Evolutionary conservation across 1,139 yeast species (phyloP), one percentile per base, ranked within the genome.

Genomic region (Magnusiomyces ingens): DNA sequence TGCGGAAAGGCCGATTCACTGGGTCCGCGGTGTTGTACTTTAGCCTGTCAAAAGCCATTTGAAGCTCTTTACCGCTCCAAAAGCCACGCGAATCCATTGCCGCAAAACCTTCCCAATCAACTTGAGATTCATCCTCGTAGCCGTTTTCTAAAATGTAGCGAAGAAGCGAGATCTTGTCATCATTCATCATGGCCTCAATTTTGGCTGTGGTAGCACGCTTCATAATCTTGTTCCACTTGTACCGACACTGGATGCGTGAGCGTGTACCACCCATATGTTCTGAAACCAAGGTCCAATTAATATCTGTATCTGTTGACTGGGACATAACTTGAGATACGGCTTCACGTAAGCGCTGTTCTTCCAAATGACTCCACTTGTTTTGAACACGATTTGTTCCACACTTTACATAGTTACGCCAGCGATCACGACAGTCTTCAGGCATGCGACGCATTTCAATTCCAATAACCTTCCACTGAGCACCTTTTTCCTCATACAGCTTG

Each of bases 351-450:
- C 72, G 71, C 22, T 73, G 75, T 66, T 90, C 97, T 65, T 90
- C 96, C 44, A 79, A 83, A 1, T 69, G 66, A 0, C 84, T 73
- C 98, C 98, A 91, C 66, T 85, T 86, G 67, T 87, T 84, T 51
- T 79, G 78, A 15, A 81, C 79, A 59, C 97, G 75, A 55, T 79
- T 80, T 15, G 74, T 75, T 32, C 97, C 97, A 71, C 97, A 90
- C 67, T 90, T 90, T 57, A 90, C 85, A 65, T 91, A 91, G 68
- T 91, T 91, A 68, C 98, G 78, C 96, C 96, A 91, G 59, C 98
- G 76, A 67, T 91, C 98, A 60, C 98, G 78, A 67, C 97, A 90
- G 71, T 91, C 98, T 64, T 91, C 98, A 0, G 98, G 97, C 98
- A 91, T 91, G 63, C 98, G 78, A 12, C 88, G 88, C 81, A 90